Evolutionary conservation across 2,329 filamentous ascomycete genomes (phyloP), one percentile per base, ranked within the genome.

Genomic region (Apiospora hydei): DNA sequence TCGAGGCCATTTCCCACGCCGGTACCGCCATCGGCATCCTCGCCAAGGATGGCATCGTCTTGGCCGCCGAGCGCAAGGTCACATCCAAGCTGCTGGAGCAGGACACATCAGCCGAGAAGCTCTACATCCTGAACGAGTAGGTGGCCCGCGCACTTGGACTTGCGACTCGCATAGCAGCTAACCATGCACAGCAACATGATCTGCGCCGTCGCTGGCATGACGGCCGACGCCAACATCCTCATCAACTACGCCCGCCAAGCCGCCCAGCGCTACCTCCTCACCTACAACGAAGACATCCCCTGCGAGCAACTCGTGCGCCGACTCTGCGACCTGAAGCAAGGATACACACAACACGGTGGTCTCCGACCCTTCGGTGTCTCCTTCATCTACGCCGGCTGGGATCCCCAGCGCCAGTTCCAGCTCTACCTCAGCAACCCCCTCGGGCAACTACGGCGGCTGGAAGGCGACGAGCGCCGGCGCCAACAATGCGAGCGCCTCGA

Each of bases 221-320:
- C 95, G 66, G 96, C 96, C 81, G 96, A 99, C 82, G 96, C 96
- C 84, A 99, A 99, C 88, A 99, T 99, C 84, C 94, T 99, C 83
- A 99, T 99, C 91, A 99, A 99, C 89, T 98, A 97, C 85, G 97
- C 96, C 82, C 95, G 96, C 79, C 94, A 98, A 90, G 93, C 94
- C 80, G 96, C 96, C 79, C 96, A 99, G 87, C 91, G 93, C 81
- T 98, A 99, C 86, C 96, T 99, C 83, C 91, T 98, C 77, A 99
- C 96, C 80, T 99, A 99, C 89, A 98, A 98, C 88, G 95, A 98
- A 92, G 96, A 99, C 82, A 99, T 99, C 76, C 96, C 96, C 73
- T 99, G 96, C 87, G 96, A 99, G 84, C 96, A 99, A 85, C 94
- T 99, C 72, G 96, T 99, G 74, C 95, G 96, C 79, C 91, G 94